phyloP scores from a whole-genome alignment of 2,329 filamentous ascomycete genomes.

The Sodiomyces alkalinus region DNA sequence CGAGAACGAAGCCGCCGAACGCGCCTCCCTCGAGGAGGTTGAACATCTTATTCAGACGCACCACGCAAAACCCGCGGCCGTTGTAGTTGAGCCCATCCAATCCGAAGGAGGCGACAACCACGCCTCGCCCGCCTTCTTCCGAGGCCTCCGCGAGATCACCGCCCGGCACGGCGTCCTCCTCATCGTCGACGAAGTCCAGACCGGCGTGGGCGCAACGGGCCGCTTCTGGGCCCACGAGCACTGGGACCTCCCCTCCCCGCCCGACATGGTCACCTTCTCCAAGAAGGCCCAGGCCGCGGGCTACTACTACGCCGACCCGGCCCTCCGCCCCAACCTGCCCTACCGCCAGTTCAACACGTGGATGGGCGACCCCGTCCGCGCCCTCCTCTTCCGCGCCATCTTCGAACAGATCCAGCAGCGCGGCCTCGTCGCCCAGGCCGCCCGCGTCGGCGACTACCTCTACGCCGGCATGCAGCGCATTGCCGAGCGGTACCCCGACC shows the following conservation, averaged over 20 bases:
- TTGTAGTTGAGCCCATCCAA: conserved; percentile 82
- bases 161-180: conserved; percentile 63
- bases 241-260: conserved; percentile 67
- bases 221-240: conserved; percentile 97
- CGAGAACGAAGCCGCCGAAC: conserved; percentile 72
- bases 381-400: conserved; percentile 75
- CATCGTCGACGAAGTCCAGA: conserved; percentile 92
- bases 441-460: conserved; percentile 63
- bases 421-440: conserved; percentile 67
- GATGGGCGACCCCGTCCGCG: conserved; percentile 85
- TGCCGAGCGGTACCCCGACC: conserved; percentile 52
- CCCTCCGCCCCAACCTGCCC: conserved; percentile 75
- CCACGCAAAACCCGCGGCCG: conserved; percentile 65
- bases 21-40: conserved; percentile 67
- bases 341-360: conserved; percentile 97
- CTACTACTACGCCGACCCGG: conserved; percentile 76
- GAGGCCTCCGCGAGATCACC: conserved; percentile 64
- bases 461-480: conserved; percentile 55
- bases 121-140: conserved; percentile 77
- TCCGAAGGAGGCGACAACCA: conserved; percentile 94
- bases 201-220: conserved; percentile 79
- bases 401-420: conserved; percentile 64
- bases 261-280: conserved; percentile 88
- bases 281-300: conserved; percentile 93
- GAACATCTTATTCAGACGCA: conserved; percentile 68